A percentile compares a stretch with the other conserved stretches of the same genome.
These are phyloP conservation scores for Earliella scabrosa DNA, from an alignment of 1,284 basidiomycete genomes.

Conservation along the genomic window DNA sequence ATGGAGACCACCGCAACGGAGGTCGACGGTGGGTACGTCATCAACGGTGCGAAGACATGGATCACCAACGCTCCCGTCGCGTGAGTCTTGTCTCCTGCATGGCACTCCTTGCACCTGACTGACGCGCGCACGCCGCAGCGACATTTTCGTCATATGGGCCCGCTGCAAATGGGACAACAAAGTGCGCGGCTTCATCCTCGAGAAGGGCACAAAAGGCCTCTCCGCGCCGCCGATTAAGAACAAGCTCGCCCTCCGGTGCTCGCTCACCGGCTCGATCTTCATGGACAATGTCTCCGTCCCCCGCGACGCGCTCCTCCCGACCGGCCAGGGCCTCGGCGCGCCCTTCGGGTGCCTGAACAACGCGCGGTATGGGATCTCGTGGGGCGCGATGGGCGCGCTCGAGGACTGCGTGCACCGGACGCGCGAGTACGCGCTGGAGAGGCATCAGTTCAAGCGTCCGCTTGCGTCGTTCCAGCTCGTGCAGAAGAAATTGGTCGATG, in stretches of 20 bases:
- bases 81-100: too few species aligned
- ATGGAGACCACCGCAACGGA: slow-evolving; percentile 96
- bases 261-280: slow-evolving; percentile 92
- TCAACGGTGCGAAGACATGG: slow-evolving; percentile 97
- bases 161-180: slow-evolving; percentile 94
- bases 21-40: slow-evolving; percentile 78
- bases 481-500: slow-evolving; percentile 96
- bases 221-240: slow-evolving; percentile 90
- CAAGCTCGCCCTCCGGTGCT: slow-evolving; percentile 90
- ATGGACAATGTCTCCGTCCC: slow-evolving; percentile 83
- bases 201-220: slow-evolving; percentile 89
- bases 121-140: neutral
- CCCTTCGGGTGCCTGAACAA: slow-evolving; percentile 93
- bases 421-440: slow-evolving; percentile 86
- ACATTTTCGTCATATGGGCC: slow-evolving; percentile 84
- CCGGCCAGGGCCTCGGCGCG: slow-evolving; percentile 76
- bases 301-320: slow-evolving; percentile 76
- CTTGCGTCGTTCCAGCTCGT: slow-evolving; percentile 95
- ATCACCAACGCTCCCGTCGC: slow-evolving; percentile 91
- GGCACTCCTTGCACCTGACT: too few species aligned
- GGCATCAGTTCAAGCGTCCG: slow-evolving; percentile 88
- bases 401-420: slow-evolving; percentile 89
- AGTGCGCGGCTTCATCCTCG: slow-evolving; percentile 90
- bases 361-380: slow-evolving; percentile 89
- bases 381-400: slow-evolving; percentile 93